Conservation (phyloP, 805 yeast genomes). For the Yamadazyma takamatsuzukensis region DNA sequence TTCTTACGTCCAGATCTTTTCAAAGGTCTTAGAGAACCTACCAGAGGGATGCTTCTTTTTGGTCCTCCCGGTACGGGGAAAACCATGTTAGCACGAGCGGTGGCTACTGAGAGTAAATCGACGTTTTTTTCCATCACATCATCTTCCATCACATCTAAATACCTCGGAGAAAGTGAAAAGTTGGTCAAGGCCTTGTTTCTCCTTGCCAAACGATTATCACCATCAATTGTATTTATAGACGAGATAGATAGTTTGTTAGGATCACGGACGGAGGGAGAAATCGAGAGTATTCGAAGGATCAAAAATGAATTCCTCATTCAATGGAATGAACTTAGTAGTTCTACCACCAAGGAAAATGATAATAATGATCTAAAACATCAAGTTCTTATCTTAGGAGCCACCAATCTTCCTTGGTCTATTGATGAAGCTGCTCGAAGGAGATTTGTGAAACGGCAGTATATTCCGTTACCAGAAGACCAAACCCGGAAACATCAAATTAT, state of each 20-base stretch:
- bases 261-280: constrained; percentile 70
- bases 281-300: constrained; percentile 84
- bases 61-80: constrained; percentile 99
- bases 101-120: constrained; percentile 90
- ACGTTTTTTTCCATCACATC: constrained; percentile 92
- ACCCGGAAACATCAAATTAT: constrained; percentile 71
- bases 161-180: constrained; percentile 91
- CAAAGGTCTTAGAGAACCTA: constrained; percentile 88
- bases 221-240: constrained; percentile 91
- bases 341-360: constrained; percentile 43
- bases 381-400: constrained; percentile 89
- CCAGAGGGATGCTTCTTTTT: constrained; percentile 90
- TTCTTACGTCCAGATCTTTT: constrained; percentile 91
- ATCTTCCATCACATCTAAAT: constrained; percentile 77
- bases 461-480: constrained; percentile 87
- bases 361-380: constrained; percentile 43
- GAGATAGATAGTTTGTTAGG: constrained; percentile 91
- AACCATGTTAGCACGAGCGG: constrained; percentile 95
- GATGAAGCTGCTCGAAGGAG: constrained; percentile 96
- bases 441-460: constrained; percentile 86
- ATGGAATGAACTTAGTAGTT: constrained; percentile 89
- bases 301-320: constrained; percentile 92
- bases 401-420: constrained; percentile 94
- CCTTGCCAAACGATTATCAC: constrained; percentile 80
- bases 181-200: constrained; percentile 84